Evolutionary conservation across 306 rosid genomes (phyloP), one percentile per base, ranked within the genome.

Genomic region (Ormosia emarginata): DNA sequence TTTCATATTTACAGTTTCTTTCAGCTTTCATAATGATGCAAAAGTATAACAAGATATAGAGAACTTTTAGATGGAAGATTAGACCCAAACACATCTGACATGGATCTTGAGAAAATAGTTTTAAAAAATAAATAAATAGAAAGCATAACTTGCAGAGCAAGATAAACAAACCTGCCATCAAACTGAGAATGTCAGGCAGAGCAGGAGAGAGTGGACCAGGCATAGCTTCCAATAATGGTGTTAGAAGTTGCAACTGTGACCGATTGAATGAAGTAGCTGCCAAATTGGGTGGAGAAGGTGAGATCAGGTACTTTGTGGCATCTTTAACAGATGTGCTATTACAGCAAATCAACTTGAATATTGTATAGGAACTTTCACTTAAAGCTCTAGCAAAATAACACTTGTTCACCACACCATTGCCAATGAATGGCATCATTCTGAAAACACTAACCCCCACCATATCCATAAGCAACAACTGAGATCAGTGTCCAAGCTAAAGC

Each of bases 211-310:
- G 79, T 39, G 88, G 80, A 66, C 65, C 84, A 7, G 96, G 94
- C 68, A 85, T 59, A 83, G 88, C 68, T 50, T 93, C 93, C 88
- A 93, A 82, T 37, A 92, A 66, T 71, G 94, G 87, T 61, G 84
- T 66, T 39, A 95, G 59, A 17, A 77, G 85, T 77, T 82, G 92
- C 75, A 88, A 75, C 43, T 81, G 93, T 24, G 98, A 93, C 86
- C 87, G 87, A 79, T 84, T 64, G 87, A 92, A 93, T 14, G 93
- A 93, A 17, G 98, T 92, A 79, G 92, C 98, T 95, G 83, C 85
- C 73, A 71, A 80, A 79, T 79, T 74, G 90, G 56, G 47, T 52
- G 72, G 53, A 36, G 78, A 50, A 4, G 59, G 81, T 79, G 44
- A 72, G 75, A 62, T 79, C 40, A 66, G 37, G 62, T 76, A 67